A percentile compares a stretch with the other conserved stretches of the same genome.
Conservation (phyloP, 2,329 filamentous ascomycete genomes). For the Botrytis tulipae region DNA sequence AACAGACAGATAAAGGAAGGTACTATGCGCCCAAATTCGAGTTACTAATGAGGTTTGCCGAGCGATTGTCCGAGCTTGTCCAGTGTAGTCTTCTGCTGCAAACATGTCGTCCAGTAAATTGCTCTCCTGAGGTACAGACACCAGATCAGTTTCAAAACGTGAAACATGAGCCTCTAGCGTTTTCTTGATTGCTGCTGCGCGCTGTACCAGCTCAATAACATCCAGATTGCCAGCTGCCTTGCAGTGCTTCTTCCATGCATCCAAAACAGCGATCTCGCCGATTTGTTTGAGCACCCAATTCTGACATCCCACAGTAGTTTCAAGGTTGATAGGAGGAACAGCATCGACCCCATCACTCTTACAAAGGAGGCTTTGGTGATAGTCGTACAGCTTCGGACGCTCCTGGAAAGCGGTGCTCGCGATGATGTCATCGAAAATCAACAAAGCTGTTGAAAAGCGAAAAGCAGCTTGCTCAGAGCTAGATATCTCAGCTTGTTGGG, state of each 20-base stretch:
- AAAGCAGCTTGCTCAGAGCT: constrained; percentile 51
- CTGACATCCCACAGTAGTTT: constrained; percentile 52
- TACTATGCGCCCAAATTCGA: constrained; percentile 28
- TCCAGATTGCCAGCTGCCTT: constrained; percentile 46
- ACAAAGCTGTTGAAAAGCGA: constrained; percentile 50
- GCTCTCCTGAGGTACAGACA: background rate
- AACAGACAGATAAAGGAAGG: constrained; percentile 27
- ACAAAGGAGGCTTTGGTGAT: constrained; percentile 42
- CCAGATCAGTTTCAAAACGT: background rate
- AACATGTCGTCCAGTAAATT: constrained; percentile 24
- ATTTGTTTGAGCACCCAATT: constrained; percentile 57
- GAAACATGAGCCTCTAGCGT: constrained; percentile 28
- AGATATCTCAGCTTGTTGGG: constrained; percentile 29
- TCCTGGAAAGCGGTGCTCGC: constrained; percentile 48
- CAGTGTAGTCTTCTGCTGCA: constrained; percentile 17
- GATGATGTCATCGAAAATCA: constrained; percentile 51
- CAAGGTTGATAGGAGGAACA: constrained; percentile 44
- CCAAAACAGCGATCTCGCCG: constrained; percentile 51
- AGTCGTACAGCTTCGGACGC: constrained; percentile 44
- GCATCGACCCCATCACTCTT: constrained; percentile 36
- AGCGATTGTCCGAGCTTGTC: constrained; percentile 18
- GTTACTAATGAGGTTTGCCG: constrained; percentile 24
- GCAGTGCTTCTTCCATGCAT: constrained; percentile 56
- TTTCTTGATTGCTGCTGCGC: constrained; percentile 43
- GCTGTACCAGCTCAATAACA: constrained; percentile 45